These are phyloP conservation scores for Globisporangium irregulare DNA, from an alignment of 352 stramenopile species.

Conservation along the genomic window DNA sequence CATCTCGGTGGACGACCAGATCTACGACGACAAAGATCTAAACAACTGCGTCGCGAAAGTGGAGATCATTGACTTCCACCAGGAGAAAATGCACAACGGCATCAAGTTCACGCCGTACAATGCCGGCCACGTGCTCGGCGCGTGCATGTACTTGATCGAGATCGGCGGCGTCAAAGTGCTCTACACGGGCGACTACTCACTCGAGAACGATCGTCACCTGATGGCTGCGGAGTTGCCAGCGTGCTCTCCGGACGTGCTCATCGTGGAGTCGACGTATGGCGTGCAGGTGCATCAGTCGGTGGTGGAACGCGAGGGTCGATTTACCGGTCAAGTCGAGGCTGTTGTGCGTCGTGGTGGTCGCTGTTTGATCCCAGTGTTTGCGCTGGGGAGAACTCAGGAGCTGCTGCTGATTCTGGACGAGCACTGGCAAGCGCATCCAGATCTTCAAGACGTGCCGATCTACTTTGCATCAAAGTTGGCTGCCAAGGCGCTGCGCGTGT, in stretches of 20 bases:
- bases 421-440: constrained; percentile 95
- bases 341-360: constrained; percentile 95
- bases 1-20: constrained; percentile 91
- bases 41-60: constrained; percentile 97
- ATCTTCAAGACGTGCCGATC: constrained; percentile 97
- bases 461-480: constrained; percentile 98
- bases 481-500: constrained; percentile 95
- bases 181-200: constrained; percentile 98
- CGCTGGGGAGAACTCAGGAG: constrained; percentile 97
- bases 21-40: constrained; percentile 94
- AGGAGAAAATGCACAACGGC: constrained; percentile 95
- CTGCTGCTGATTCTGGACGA: constrained; percentile 99
- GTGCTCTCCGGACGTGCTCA: constrained; percentile 96
- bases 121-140: constrained; percentile 98
- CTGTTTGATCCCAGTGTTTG: constrained; percentile 99
- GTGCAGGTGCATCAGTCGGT: constrained; percentile 96
- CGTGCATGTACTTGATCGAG: constrained; percentile 99
- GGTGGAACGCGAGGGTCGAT: constrained; percentile 95
- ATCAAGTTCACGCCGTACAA: constrained; percentile 99
- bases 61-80: constrained; percentile 98
- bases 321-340: constrained; percentile 95
- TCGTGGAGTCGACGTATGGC: constrained; percentile 98
- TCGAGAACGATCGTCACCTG: constrained; percentile 98
- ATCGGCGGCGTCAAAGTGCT: constrained; percentile 97
- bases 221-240: constrained; percentile 89